Conservation (phyloP, 2,329 filamentous ascomycete species). For the Phialocephala subalpina region DNA sequence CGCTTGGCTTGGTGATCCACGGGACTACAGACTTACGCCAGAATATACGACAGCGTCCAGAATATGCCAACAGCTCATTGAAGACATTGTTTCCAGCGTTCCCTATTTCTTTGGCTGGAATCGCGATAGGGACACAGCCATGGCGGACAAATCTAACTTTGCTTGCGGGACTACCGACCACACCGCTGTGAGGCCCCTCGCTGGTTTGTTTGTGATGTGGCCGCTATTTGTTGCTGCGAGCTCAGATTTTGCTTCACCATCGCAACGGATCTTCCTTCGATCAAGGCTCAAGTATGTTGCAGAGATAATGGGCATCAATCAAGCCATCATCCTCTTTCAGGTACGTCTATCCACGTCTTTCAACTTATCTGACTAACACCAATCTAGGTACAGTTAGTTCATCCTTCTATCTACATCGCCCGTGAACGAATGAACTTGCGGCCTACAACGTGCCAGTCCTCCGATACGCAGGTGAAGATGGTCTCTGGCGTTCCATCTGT, state of each 20-base stretch:
- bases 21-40: constrained; percentile 67
- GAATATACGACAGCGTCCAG: constrained; percentile 64
- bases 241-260: constrained; percentile 35
- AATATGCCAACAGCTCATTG: constrained; percentile 59
- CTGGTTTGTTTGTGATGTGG: constrained; percentile 38
- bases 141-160: constrained; percentile 52
- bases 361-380: not conserved
- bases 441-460: constrained; percentile 6
- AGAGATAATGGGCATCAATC: constrained; percentile 36
- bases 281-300: constrained; percentile 35
- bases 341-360: constrained; percentile 11
- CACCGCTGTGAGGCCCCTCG: constrained; percentile 28
- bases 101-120: constrained; percentile 68
- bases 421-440: constrained; percentile 23
- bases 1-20: constrained; percentile 65
- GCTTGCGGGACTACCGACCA: constrained; percentile 55
- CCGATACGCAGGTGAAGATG: constrained; percentile 15
- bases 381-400: constrained; percentile 16
- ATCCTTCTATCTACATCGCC: constrained; percentile 28
- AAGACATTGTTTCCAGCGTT: constrained; percentile 65
- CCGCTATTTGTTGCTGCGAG: constrained; percentile 34
- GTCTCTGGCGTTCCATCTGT: not conserved
- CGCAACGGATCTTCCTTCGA: constrained; percentile 33
- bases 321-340: constrained; percentile 33
- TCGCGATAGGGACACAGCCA: constrained; percentile 48